Evolutionary conservation across 768 basidiomycete species (phyloP).

Genomic region (Cystobasidiopsis lactophilus): DNA sequence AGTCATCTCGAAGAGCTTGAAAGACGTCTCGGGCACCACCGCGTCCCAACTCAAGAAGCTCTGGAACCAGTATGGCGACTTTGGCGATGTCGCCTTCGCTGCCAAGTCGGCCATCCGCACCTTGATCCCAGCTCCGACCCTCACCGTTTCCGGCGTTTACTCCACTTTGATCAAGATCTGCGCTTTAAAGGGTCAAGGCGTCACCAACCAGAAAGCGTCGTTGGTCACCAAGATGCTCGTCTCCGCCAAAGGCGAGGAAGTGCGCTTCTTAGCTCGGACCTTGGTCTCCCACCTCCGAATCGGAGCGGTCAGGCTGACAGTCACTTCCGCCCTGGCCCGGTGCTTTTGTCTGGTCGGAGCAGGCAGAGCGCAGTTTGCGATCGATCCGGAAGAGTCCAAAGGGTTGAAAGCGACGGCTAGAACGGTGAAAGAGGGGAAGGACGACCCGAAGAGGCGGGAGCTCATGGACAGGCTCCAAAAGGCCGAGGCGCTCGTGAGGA

Average conservation of each 20-base stretch:
- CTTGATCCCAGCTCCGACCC: conserved; percentile 13
- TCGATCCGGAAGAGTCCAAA: conserved; percentile 15
- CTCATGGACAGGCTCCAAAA: conserved; percentile 11
- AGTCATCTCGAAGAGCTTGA: conserved; percentile 10
- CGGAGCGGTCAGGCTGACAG: conserved; percentile 64
- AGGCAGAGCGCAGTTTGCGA: conserved; percentile 8
- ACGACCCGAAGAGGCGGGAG: conserved; percentile 3
- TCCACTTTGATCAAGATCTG: conserved; percentile 45
- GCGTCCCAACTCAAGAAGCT: conserved; percentile 36
- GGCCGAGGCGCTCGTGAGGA: conserved; percentile 11
- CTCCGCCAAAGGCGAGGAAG: conserved; percentile 64
- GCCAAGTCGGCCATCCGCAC: conserved; percentile 39
- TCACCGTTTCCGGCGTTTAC: conserved; percentile 46
- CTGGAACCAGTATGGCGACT: conserved; percentile 46
- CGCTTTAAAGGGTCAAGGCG: conserved; percentile 47
- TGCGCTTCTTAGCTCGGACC: conserved; percentile 56
- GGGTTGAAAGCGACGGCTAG: conserved; percentile 12
- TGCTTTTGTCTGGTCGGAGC: conserved; percentile 37
- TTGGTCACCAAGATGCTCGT: conserved; percentile 64
- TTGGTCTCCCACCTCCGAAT: conserved; percentile 58
- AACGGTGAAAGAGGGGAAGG: conserved; percentile 10
- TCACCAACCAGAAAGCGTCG: conserved; percentile 50
- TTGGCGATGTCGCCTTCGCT: conserved; percentile 66
- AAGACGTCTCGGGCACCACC: conserved; percentile 13
- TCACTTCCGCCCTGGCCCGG: conserved; percentile 56